Base-by-base conservation (phyloP, 2,329 filamentous ascomycete species). In the Eutypa lata region DNA sequence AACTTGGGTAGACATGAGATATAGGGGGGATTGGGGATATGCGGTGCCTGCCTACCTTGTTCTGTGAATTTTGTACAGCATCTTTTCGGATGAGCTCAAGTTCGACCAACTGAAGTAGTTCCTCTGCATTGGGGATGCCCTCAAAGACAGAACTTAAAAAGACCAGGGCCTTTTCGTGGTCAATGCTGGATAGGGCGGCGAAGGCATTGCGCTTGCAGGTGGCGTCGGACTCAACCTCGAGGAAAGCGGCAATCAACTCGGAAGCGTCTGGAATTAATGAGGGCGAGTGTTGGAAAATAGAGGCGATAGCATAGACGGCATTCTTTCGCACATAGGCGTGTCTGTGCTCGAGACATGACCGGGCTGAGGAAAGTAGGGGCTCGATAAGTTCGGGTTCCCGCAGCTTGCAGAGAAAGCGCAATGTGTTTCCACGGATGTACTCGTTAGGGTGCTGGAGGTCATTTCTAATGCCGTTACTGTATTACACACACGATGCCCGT, bases 191-290 rank as follows among this genome's bases (percentile, higher is more conserved):
- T 45, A 99, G 81, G 11, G 94, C 92, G 37, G 91, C 91, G 69
- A 99, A 97, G 7, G 93, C 94, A 72, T 99, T 99, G 67, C 94
- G 85, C 81, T 97, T 97, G 84, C 93, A 97, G 26, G 94, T 97
- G 49, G 90, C 85, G 68, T 99, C 94, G 63, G 83, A 95, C 75
- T 99, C 94, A 51, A 86, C 84, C 62, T 93, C 90, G 55, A 99
- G 81, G 79, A 99, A 99, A 18, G 86, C 83, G 53, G 90, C 84
- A 58, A 99, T 88, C 55, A 99, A 85, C 65, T 99, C 94, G 50
- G 94, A 87, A 26, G 94, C 94, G 73, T 99, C 94, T 43, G 94
- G 94, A 66, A 99, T 97, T 50, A 99, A 82, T 55, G 88, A 85
- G 57, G 94, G 91, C 26, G 90, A 93, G 75, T 97, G 91, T 68